Evolutionary conservation across 2,329 filamentous ascomycete species (phyloP).

Genomic region (Triangularia verruculosa): DNA sequence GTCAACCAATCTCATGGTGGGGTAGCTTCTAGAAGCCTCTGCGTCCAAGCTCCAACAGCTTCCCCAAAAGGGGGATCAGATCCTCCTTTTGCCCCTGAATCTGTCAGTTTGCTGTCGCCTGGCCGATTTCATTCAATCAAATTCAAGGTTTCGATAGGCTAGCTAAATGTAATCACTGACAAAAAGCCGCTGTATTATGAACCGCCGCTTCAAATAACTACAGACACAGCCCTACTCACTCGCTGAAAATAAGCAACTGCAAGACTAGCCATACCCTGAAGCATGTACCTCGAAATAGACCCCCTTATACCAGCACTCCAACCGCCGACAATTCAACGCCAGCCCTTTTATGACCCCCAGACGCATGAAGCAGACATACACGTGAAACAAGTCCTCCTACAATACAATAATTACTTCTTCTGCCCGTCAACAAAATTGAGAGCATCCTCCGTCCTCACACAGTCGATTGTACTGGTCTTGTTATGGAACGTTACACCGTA

Average conservation of each 20-base stretch:
- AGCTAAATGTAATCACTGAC: too few relatives aligned
- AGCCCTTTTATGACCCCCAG: not conserved
- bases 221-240: not conserved
- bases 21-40: slow-evolving; percentile 27
- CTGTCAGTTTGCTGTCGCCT: not conserved
- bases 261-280: not conserved
- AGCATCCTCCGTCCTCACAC: slow-evolving; percentile 81
- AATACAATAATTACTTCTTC: slow-evolving; percentile 29
- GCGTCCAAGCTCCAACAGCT: slow-evolving; percentile 18
- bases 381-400: not conserved
- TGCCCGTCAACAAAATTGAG: slow-evolving; percentile 93
- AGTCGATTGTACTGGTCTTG: slow-evolving; percentile 93
- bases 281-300: not conserved
- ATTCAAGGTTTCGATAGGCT: too few relatives aligned
- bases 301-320: not conserved
- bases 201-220: not conserved
- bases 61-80: not conserved
- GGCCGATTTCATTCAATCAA: not conserved
- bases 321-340: not conserved
- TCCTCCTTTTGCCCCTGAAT: not conserved
- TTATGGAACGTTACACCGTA: slow-evolving; percentile 93
- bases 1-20: slow-evolving; percentile 16
- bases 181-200: not conserved
- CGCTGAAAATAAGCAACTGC: not conserved
- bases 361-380: slow-evolving; percentile 1